Conservation (phyloP, 331 rosid species). For the Cydonia oblonga region DNA sequence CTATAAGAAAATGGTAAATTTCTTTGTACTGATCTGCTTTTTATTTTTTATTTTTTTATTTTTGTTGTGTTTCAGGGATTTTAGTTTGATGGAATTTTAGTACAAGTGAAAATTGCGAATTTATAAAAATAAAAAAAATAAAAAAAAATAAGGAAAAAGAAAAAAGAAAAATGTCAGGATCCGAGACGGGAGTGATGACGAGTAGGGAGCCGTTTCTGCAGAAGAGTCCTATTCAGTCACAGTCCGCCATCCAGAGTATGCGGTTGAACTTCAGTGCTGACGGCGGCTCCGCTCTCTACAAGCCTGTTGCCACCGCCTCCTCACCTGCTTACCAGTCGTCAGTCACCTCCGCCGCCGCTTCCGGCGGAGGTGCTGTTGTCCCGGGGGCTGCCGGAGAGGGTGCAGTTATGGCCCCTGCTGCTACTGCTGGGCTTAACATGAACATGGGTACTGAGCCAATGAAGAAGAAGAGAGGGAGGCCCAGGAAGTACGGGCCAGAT, state of each 20-base stretch:
- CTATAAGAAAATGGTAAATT: background rate
- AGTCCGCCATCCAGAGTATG: conserved; percentile 24
- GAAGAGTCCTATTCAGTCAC: conserved; percentile 15
- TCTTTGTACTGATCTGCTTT: background rate
- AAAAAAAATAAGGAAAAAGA: background rate
- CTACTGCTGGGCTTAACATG: conserved; percentile 17
- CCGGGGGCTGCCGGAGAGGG: background rate
- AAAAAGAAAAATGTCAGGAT: conserved; percentile 51
- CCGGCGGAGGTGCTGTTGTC: background rate
- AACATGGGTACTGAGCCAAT: conserved; percentile 24
- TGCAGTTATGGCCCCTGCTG: background rate
- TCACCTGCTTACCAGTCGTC: conserved; percentile 27
- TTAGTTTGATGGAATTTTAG: background rate
- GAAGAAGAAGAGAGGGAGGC: conserved; percentile 75
- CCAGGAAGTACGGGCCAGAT: conserved; percentile 63
- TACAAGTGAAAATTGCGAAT: background rate
- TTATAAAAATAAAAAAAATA: background rate
- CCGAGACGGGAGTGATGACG: conserved; percentile 46
- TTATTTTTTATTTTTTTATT: no score
- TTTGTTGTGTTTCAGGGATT: no score
- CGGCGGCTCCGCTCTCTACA: conserved; percentile 24
- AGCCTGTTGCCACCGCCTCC: conserved; percentile 20
- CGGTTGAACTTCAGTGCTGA: conserved; percentile 32
- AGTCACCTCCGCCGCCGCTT: conserved; percentile 5
- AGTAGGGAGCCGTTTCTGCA: conserved; percentile 38